Evolutionary conservation across 169 alveolate genomes (phyloP).

Genomic region (Miamiensis avidus): DNA sequence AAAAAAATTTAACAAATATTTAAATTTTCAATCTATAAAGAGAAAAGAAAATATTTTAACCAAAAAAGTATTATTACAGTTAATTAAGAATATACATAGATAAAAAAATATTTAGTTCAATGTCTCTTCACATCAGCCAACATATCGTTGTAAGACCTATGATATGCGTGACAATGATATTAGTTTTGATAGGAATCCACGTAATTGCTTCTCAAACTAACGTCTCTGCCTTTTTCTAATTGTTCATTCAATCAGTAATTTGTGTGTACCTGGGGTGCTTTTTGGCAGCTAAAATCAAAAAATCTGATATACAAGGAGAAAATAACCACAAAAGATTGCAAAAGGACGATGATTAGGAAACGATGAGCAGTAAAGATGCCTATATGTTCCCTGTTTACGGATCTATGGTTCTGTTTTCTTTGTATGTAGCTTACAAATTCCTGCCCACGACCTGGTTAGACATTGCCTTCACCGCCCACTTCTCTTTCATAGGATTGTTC

Average conservation of each 20-base stretch:
- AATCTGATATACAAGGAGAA: neutral
- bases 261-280: slow-evolving; percentile 39
- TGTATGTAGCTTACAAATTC: slow-evolving; percentile 68
- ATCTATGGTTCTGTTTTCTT: slow-evolving; percentile 79
- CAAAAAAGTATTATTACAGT: too few species aligned
- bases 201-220: slow-evolving; percentile 16
- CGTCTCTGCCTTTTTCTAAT: slow-evolving; percentile 28
- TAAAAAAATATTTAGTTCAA: too few species aligned
- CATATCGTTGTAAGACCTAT: neutral
- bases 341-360: slow-evolving; percentile 74
- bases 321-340: slow-evolving; percentile 46
- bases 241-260: slow-evolving; percentile 27
- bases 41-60: too few species aligned
- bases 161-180: neutral
- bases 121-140: too few species aligned
- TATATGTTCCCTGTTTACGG: slow-evolving; percentile 88
- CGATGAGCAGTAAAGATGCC: slow-evolving; percentile 87
- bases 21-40: too few species aligned
- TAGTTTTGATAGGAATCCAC: slow-evolving; percentile 7
- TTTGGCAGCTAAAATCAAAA: slow-evolving; percentile 19
- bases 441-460: slow-evolving; percentile 64
- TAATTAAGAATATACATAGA: too few species aligned
- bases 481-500: slow-evolving; percentile 61
- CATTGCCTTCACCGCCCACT: slow-evolving; percentile 53
- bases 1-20: too few species aligned